phyloP scores from a whole-genome alignment of 495 filamentous ascomycete genomes.

The Xylaria cubensis region DNA sequence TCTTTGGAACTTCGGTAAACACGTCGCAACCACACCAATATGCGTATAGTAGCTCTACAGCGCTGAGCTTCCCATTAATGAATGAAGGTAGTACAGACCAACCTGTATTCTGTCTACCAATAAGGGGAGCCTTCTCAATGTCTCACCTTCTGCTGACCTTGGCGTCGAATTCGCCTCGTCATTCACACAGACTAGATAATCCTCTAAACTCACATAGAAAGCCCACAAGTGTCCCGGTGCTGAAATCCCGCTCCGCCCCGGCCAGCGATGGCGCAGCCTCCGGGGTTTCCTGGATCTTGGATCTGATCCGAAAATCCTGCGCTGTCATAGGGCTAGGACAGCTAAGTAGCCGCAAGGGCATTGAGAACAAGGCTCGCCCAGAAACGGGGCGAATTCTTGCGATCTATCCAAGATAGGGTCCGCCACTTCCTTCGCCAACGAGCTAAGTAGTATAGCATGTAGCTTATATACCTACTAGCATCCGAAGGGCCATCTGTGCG shows the following conservation, averaged over 20 bases:
- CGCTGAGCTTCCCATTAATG: slow-evolving; percentile 34
- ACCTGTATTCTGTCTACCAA: background rate
- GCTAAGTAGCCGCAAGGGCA: slow-evolving; percentile 20
- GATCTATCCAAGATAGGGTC: background rate
- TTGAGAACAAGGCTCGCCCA: slow-evolving; percentile 21
- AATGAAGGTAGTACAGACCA: slow-evolving; percentile 5
- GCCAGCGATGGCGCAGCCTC: slow-evolving; percentile 17
- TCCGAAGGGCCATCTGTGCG: background rate
- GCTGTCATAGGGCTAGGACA: slow-evolving; percentile 23
- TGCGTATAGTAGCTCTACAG: slow-evolving; percentile 26
- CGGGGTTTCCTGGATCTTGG: slow-evolving; percentile 23
- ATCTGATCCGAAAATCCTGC: slow-evolving; percentile 23
- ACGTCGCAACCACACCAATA: slow-evolving; percentile 37
- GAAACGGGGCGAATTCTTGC: slow-evolving; percentile 15
- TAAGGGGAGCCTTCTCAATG: background rate
- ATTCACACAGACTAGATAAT: background rate
- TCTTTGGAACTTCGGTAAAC: slow-evolving; percentile 1
- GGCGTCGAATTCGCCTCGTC: background rate
- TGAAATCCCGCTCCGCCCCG: slow-evolving; percentile 28
- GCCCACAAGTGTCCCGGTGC: slow-evolving; percentile 15
- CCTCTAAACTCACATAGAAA: background rate
- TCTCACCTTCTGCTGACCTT: slow-evolving; percentile 5
- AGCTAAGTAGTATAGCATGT: background rate
- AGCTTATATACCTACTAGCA: background rate
- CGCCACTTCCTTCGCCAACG: background rate